A percentile compares a stretch with the other conserved stretches of the same genome.
Conservation (phyloP, 2,329 filamentous ascomycete species). For the Bipolaris gigantea region DNA sequence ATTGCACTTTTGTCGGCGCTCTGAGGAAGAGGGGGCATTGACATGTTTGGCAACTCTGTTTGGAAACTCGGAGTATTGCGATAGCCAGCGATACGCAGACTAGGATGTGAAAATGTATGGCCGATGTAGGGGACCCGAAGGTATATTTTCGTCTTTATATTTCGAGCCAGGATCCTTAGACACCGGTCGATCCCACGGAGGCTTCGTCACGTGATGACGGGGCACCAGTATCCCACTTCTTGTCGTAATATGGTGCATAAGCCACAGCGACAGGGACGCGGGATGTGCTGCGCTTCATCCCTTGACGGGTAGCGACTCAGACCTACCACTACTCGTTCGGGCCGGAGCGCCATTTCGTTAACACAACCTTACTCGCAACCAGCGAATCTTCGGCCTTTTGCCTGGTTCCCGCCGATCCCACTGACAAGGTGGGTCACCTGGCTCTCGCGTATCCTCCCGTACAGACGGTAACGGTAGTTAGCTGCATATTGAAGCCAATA, state of each 20-base stretch:
- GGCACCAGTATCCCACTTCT: conserved; percentile 22
- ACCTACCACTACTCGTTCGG: conserved; percentile 20
- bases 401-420: conserved; percentile 29
- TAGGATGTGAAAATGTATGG: background rate
- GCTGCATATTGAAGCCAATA: conserved; percentile 13
- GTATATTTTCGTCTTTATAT: conserved; percentile 25
- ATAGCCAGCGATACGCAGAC: background rate
- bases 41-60: conserved; percentile 17
- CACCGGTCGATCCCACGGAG: conserved; percentile 10
- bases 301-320: conserved; percentile 14
- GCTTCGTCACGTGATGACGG: conserved; percentile 29
- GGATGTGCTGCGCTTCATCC: conserved; percentile 20
- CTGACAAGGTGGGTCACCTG: conserved; percentile 30
- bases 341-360: conserved; percentile 26
- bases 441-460: conserved; percentile 26
- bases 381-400: conserved; percentile 16
- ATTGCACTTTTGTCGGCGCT: conserved; percentile 52
- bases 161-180: conserved; percentile 6
- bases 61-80: conserved; percentile 1
- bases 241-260: conserved; percentile 22
- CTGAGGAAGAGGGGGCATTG: conserved; percentile 40
- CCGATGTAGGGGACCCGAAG: background rate
- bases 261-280: conserved; percentile 21
- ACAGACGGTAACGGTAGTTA: conserved; percentile 32
- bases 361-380: conserved; percentile 22